Evolutionary conservation across 2,329 filamentous ascomycete species (phyloP), one percentile per base, ranked within the genome.

Genomic region (Phyllachora maydis): DNA sequence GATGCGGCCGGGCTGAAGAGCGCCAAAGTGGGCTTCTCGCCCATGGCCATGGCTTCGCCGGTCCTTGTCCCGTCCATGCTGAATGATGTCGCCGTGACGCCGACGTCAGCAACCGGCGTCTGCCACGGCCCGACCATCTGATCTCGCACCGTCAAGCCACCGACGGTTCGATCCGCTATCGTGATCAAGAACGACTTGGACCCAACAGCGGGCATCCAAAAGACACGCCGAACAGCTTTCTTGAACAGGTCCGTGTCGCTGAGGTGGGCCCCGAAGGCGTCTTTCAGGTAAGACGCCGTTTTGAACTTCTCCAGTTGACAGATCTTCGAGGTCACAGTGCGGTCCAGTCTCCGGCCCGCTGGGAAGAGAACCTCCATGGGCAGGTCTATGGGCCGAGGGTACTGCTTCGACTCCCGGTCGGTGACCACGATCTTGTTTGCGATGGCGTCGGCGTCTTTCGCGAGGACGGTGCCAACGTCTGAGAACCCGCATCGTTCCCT

Each of bases 111-210:
- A 9, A 95, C 82, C 3, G 88, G 88, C 8, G 73, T 77, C 45
- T 95, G 88, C 85, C 85, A 95, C 23, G 78, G 81, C 2, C 88
- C 88, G 25, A 93, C 85, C 67, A 95, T 83, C 47, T 95, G 88
- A 42, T 95, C 88, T 32, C 83, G 67, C 7, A 75, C 69, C 6
- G 79, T 82, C 28, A 95, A 59, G 23, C 85, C 88, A 33, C 85
- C 85, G 15, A 95, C 83, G 14, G 76, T 81, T 31, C 88, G 68
- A 46, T 95, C 88, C 23, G 77, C 83, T 34, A 95, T 98, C 2
- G 88, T 95, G 40, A 98, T 93, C 18, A 98, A 59, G 56, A 95
- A 98, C 12, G 75, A 82, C 50, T 95, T 95, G 12, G 83, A 93
- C n/a, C 82, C 85, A 12, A 95, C 88, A 2, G 83, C 66, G 11